These are phyloP conservation scores for Eucalyptus guilfoylei DNA, from an alignment of 345 rosid genomes.

Conservation along the genomic window DNA sequence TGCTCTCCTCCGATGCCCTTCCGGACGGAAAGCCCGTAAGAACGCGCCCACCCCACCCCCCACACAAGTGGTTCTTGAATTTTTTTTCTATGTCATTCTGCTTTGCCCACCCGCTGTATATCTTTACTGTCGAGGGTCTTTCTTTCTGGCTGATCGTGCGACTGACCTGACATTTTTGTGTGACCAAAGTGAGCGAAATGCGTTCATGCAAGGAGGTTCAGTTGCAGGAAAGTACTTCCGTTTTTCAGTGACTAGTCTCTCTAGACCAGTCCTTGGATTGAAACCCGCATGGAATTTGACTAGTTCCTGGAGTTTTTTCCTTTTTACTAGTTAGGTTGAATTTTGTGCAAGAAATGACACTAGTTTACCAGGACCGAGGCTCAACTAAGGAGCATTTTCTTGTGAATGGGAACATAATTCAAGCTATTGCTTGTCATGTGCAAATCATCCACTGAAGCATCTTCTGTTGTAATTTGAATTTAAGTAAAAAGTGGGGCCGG, in stretches of 20 bases:
- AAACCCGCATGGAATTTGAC: not conserved
- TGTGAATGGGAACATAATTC: not conserved
- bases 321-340: not conserved
- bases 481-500: not conserved
- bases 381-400: not conserved
- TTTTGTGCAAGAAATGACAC: not conserved
- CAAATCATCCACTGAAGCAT: not conserved
- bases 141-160: too few species aligned
- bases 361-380: not conserved
- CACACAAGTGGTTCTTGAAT: not conserved
- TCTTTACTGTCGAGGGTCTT: not conserved
- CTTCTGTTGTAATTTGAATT: not conserved
- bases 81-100: not conserved
- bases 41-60: not conserved
- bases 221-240: not conserved
- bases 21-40: not conserved
- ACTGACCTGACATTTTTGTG: not conserved
- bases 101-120: not conserved
- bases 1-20: not conserved
- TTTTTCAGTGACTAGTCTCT: not conserved
- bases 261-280: not conserved
- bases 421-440: not conserved
- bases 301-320: not conserved
- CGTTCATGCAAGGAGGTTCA: not conserved
- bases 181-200: not conserved